Base-by-base conservation (phyloP, 768 basidiomycete genomes). In the Neoboletus magnificus region DNA sequence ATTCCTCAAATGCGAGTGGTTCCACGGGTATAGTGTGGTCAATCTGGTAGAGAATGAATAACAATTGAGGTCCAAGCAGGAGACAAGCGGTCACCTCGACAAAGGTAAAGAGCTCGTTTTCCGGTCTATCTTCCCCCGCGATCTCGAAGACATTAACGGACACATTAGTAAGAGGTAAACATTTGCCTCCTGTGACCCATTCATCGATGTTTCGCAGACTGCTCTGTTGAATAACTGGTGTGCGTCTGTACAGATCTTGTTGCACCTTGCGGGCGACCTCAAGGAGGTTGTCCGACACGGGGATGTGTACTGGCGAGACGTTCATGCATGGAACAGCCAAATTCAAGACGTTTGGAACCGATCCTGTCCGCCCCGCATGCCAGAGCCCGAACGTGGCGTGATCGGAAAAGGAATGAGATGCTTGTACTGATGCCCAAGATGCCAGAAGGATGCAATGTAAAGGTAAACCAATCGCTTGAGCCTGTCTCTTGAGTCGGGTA, bases 251-350 rank as follows among this genome's bases (percentile, higher is more conserved):
- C 29, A 80, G 66, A 48, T 76, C 75, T 9, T 66, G 58, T 41
- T 74, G 71, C 23, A 79, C 70, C 5, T 43, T 52, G 44, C 59
- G 62, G 2, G 76, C 73, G 16, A 73, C 59, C 8, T 68, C 66
- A 10, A 75, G 50, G 3, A 48, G 57, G 59, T 44, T 58, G 37
- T 22, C 60, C 33, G 22, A 65, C 18, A 55, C 59, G 6, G 61
- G 43, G 10, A 78, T 63, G 51, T 67, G 63, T 46, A 79, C 59
- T 25, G 78, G 77, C 20, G 79, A 55, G 10, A 77, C 69, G 52
- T 80, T 79, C 64, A 77, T 69, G 56, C 76, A 78, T n/a, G 79
- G 77, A 18, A 74, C 59, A 5, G 75, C 76, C n/a, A 80, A 56
- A 35, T 64, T 68, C 29, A 73, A 74, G 22, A 76, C 63, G 20